Evolutionary conservation across 805 yeast species (phyloP).

Genomic region (Candida caryicola): DNA sequence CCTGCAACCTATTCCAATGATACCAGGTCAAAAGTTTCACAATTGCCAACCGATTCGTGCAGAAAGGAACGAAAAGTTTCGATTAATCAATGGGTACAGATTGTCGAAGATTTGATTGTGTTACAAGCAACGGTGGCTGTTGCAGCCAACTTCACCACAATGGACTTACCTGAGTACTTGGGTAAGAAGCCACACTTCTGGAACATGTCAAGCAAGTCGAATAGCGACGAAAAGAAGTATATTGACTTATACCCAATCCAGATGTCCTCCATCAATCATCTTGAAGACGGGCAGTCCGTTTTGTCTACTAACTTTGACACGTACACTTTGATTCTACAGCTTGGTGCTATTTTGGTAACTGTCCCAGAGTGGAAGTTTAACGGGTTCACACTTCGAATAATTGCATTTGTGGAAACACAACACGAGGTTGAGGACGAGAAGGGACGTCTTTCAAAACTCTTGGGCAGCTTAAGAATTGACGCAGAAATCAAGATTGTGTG

Average conservation of each 20-base stretch:
- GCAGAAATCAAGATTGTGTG: slow-evolving; percentile 78
- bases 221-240: slow-evolving; percentile 36
- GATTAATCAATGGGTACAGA: slow-evolving; percentile 84
- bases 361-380: slow-evolving; percentile 90
- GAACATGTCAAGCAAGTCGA: slow-evolving; percentile 1
- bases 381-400: slow-evolving; percentile 65
- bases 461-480: slow-evolving; percentile 77
- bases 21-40: slow-evolving; percentile 16
- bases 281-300: slow-evolving; percentile 64
- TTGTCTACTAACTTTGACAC: slow-evolving; percentile 93
- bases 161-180: slow-evolving; percentile 57
- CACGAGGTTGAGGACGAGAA: slow-evolving; percentile 71
- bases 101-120: slow-evolving; percentile 83
- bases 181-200: slow-evolving; percentile 18
- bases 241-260: slow-evolving; percentile 96
- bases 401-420: slow-evolving; percentile 82
- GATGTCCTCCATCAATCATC: slow-evolving; percentile 80
- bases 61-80: slow-evolving; percentile 67
- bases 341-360: slow-evolving; percentile 89
- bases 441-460: slow-evolving; percentile 55
- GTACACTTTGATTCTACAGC: slow-evolving; percentile 85
- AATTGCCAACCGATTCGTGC: slow-evolving; percentile 76
- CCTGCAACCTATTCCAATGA: slow-evolving; percentile 19
- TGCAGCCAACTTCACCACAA: slow-evolving; percentile 76
- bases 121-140: slow-evolving; percentile 92